Evolutionary conservation across 441 rosid genomes (phyloP).

Genomic region (Mallotus japonicus): DNA sequence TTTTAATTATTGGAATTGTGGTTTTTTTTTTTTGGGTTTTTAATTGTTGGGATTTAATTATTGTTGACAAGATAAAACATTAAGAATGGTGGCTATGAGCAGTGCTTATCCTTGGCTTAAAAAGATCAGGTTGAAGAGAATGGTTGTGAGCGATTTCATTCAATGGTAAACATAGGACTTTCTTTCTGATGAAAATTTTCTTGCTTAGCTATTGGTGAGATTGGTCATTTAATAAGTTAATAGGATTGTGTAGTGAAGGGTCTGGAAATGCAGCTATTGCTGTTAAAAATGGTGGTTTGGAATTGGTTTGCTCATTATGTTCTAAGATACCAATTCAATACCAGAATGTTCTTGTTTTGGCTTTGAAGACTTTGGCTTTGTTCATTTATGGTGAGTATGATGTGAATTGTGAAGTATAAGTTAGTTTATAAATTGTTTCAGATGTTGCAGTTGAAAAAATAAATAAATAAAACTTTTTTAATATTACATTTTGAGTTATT

Average conservation of each 20-base stretch:
- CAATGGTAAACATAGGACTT: neutral
- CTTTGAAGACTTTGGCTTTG: conserved; percentile 52
- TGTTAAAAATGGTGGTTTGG: conserved; percentile 63
- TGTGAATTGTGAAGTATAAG: neutral
- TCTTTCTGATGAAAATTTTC: neutral
- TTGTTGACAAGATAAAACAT: too few relatives aligned
- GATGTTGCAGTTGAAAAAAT: neutral
- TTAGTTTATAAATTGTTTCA: neutral
- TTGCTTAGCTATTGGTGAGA: conserved; percentile 36
- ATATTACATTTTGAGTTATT: too few relatives aligned
- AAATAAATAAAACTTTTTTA: too few relatives aligned
- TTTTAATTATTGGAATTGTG: too few relatives aligned
- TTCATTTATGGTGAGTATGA: conserved; percentile 50
- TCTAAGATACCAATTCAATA: conserved; percentile 42
- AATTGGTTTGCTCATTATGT: conserved; percentile 58
- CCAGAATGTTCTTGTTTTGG: conserved; percentile 39
- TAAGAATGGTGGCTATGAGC: too few relatives aligned
- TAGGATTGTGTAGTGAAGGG: conserved; percentile 43
- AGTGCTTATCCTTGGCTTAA: conserved; percentile 60
- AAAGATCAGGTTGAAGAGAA: conserved; percentile 75
- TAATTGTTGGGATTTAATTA: too few relatives aligned
- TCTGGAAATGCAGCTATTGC: conserved; percentile 66
- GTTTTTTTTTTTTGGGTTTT: too few relatives aligned
- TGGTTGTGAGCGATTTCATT: conserved; percentile 67
- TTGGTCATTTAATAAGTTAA: conserved; percentile 46